phyloP scores from a whole-genome alignment of 176 grass and related monocot species.

The Avena sativa region DNA sequence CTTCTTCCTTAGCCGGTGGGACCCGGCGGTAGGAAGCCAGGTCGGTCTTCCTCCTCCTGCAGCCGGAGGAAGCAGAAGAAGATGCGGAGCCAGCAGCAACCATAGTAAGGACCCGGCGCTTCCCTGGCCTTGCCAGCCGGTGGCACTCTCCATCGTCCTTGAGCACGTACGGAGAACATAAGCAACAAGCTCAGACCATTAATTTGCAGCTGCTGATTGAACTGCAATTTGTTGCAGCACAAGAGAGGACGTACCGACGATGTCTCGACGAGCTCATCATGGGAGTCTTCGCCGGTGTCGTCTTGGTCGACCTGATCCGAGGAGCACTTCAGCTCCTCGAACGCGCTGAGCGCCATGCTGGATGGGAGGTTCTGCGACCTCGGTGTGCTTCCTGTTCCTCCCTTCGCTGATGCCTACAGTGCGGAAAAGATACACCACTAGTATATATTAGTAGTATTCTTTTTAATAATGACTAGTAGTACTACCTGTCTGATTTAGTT shows the following conservation, averaged over 20 bases:
- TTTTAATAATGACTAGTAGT: not conserved
- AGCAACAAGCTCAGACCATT: not conserved
- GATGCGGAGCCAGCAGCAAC: constrained; percentile 41
- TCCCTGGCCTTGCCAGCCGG: constrained; percentile 51
- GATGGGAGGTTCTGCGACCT: constrained; percentile 48
- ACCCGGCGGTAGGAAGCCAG: constrained; percentile 48
- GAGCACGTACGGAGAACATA: not conserved
- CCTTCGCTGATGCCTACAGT: constrained; percentile 49
- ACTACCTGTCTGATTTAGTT: not conserved
- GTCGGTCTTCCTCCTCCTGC: constrained; percentile 70
- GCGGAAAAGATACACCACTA: constrained; percentile 9
- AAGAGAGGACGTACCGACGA: constrained; percentile 62
- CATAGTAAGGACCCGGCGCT: constrained; percentile 53
- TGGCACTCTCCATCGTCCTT: constrained; percentile 57
- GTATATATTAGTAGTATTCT: not conserved
- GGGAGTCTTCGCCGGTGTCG: constrained; percentile 41
- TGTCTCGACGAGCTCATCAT: constrained; percentile 61
- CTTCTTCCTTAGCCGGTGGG: constrained; percentile 33
- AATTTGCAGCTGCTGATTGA: not conserved
- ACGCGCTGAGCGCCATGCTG: constrained; percentile 1
- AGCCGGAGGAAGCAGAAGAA: constrained; percentile 23
- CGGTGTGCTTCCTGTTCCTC: constrained; percentile 25
- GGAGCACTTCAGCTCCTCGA: constrained; percentile 54
- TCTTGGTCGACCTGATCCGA: constrained; percentile 55
- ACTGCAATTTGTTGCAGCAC: not conserved